Percentiles rank a stretch among this genome's conserved stretches.
These are phyloP conservation scores for Trichosanthes cucumerina DNA, from an alignment of 306 rosid species.

Conservation along the genomic window DNA sequence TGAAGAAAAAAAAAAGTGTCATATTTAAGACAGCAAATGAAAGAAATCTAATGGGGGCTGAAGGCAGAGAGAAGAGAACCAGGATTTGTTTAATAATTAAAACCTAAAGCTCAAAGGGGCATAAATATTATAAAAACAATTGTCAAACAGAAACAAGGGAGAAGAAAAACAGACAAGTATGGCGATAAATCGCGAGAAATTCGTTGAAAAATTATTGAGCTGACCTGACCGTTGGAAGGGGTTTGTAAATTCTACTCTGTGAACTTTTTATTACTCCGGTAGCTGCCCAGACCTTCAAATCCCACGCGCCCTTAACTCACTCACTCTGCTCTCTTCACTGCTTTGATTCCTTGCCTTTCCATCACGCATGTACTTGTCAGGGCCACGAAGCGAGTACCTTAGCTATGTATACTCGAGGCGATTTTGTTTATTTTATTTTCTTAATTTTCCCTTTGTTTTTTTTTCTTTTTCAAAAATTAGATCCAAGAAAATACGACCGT, in stretches of 20 bases:
- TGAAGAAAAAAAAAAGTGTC: not conserved
- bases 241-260: not conserved
- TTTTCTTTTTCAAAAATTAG: constrained; percentile 1
- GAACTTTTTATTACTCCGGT: not conserved
- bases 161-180: not conserved
- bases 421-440: not conserved
- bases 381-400: not conserved
- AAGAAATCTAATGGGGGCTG: not conserved
- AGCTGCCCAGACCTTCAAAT: not conserved
- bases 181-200: not conserved
- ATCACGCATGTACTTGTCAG: not conserved
- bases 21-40: not conserved
- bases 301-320: not conserved
- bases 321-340: not conserved
- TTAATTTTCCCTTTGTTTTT: not conserved
- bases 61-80: not conserved
- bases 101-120: not conserved
- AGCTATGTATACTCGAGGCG: not conserved
- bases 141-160: not conserved
- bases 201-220: constrained; percentile 6
- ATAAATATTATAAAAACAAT: not conserved
- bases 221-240: constrained; percentile 12
- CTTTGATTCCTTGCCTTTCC: constrained; percentile 5
- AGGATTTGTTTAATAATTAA: not conserved
- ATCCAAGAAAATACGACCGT: constrained; percentile 61